A percentile compares a stretch with the other conserved stretches of the same genome.
Evolutionary conservation across 2,329 filamentous ascomycete species (phyloP).

Genomic region (Hansfordia pulvinata): DNA sequence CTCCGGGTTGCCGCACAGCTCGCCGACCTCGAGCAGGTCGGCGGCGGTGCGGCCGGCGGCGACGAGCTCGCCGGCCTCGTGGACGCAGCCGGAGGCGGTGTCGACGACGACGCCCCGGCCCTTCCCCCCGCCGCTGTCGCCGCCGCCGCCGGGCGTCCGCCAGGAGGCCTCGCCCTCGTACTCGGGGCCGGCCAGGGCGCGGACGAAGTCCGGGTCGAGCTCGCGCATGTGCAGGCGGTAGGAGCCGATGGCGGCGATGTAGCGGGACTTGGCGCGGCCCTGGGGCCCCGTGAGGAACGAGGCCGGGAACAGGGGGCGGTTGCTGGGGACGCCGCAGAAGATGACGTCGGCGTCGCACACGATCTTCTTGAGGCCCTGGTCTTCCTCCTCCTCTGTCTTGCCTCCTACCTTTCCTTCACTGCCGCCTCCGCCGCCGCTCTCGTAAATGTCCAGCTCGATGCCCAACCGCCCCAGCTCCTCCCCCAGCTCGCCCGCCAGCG

Average conservation of each 20-base stretch:
- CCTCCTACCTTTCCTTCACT: no score
- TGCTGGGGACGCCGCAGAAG: constrained; percentile 50
- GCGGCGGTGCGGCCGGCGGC: constrained; percentile 42
- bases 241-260: constrained; percentile 36
- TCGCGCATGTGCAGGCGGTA: constrained; percentile 52
- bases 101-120: constrained; percentile 31
- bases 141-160: constrained; percentile 45
- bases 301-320: constrained; percentile 42
- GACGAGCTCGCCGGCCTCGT: constrained; percentile 54
- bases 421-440: background rate
- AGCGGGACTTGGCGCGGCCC: constrained; percentile 17
- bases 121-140: constrained; percentile 38
- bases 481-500: constrained; percentile 28
- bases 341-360: constrained; percentile 44
- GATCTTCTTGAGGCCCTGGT: constrained; percentile 33
- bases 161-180: no score
- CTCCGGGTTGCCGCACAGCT: no score
- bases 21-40: constrained; percentile 52
- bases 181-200: constrained; percentile 31
- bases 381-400: constrained; percentile 2
- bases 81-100: constrained; percentile 44
- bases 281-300: constrained; percentile 28
- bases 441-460: background rate
- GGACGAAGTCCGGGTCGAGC: constrained; percentile 48
- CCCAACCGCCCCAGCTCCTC: constrained; percentile 15